Percentiles rank a stretch among this genome's conserved stretches.
Conservation (phyloP, 2,329 filamentous ascomycete genomes). For the Calonectria leucothoes region DNA sequence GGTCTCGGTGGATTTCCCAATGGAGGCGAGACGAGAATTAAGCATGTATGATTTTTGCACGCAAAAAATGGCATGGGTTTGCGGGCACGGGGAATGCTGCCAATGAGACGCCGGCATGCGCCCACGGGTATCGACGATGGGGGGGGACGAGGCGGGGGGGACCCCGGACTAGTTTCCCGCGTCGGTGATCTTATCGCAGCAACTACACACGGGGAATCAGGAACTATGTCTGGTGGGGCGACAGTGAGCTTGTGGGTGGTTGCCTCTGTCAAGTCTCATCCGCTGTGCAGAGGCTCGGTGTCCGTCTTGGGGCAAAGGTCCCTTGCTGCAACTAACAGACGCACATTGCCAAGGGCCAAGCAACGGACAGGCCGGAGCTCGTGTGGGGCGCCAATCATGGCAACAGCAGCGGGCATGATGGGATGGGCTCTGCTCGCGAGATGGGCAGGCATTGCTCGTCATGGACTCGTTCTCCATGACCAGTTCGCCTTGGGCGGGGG, state of each 20-base stretch:
- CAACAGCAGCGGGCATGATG: neutral
- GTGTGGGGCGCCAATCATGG: slow-evolving; percentile 12
- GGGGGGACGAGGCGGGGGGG: slow-evolving; percentile 17
- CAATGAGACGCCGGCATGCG: slow-evolving; percentile 28
- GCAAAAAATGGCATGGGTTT: slow-evolving; percentile 19
- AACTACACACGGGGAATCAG: slow-evolving; percentile 22
- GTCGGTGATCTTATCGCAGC: slow-evolving; percentile 32
- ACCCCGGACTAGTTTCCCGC: slow-evolving; percentile 18
- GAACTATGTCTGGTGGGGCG: slow-evolving; percentile 21
- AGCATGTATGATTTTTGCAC: slow-evolving; percentile 33
- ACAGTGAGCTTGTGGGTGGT: slow-evolving; percentile 6
- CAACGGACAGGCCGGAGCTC: slow-evolving; percentile 29
- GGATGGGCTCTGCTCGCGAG: neutral
- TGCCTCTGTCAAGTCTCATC: neutral
- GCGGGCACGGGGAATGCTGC: slow-evolving; percentile 28
- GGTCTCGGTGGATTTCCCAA: slow-evolving; percentile 31
- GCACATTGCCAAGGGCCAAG: slow-evolving; percentile 37
- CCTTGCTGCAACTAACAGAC: slow-evolving; percentile 18
- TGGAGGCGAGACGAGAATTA: slow-evolving; percentile 35
- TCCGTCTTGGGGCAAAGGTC: slow-evolving; percentile 35
- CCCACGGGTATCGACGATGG: slow-evolving; percentile 37
- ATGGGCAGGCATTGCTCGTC: slow-evolving; percentile 2
- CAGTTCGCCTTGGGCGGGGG: slow-evolving; percentile 21
- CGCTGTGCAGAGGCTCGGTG: slow-evolving; percentile 32
- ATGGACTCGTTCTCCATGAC: neutral